These are phyloP conservation scores for Saxophila tyrrhenica DNA, from an alignment of 495 filamentous ascomycete genomes.

Conservation along the genomic window DNA sequence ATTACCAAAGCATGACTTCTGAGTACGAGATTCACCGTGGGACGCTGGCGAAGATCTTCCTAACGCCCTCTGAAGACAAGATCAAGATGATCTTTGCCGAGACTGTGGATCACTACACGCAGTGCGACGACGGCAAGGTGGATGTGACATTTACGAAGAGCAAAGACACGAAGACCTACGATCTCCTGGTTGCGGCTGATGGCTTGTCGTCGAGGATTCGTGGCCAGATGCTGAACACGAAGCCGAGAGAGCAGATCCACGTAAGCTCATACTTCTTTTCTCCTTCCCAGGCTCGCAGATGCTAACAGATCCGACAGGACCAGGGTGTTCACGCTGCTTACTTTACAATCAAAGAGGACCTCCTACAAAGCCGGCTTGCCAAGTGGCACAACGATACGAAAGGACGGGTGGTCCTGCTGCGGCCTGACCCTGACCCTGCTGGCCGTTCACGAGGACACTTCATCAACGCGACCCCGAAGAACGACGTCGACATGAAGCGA, in stretches of 20 bases:
- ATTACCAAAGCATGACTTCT: constrained; percentile 10
- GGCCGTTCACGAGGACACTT: background rate
- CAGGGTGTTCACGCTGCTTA: background rate
- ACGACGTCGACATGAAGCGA: constrained; percentile 3
- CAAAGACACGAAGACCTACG: constrained; percentile 8
- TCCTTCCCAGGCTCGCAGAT: background rate
- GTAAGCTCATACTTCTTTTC: background rate
- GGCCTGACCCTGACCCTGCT: constrained; percentile 6
- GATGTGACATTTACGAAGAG: constrained; percentile 14
- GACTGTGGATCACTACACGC: constrained; percentile 8
- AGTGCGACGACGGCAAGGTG: constrained; percentile 13
- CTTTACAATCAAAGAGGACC: background rate
- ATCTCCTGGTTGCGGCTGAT: constrained; percentile 19
- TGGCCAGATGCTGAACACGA: background rate
- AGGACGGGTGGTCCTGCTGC: constrained; percentile 4
- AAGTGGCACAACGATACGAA: constrained; percentile 1
- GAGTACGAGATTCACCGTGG: constrained; percentile 43
- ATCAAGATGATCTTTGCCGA: constrained; percentile 18
- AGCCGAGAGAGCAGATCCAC: background rate
- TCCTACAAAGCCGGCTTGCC: background rate
- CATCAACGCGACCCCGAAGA: background rate
- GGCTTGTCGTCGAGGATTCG: constrained; percentile 6
- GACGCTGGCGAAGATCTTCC: constrained; percentile 34
- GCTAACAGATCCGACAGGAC: background rate
- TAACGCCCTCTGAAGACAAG: constrained; percentile 2